Conservation (phyloP, 352 stramenopile species). For the Globisporangium cederbergense region DNA sequence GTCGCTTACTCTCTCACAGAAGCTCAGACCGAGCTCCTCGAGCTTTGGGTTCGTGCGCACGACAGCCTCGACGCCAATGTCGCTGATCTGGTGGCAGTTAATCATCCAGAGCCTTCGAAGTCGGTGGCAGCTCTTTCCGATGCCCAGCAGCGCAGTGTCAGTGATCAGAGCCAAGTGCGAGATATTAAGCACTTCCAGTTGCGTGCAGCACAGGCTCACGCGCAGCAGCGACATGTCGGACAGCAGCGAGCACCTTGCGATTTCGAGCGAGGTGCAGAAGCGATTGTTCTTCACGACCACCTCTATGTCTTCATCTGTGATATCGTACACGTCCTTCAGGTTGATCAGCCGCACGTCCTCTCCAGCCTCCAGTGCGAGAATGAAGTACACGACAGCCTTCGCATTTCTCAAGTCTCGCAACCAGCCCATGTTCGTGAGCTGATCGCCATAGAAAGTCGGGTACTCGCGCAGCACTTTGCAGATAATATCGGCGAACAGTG, state of each 20-base stretch:
- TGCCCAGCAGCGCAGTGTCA: slow-evolving; percentile 39
- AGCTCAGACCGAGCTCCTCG: slow-evolving; percentile 54
- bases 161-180: slow-evolving; percentile 65
- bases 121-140: slow-evolving; percentile 49
- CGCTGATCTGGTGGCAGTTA: slow-evolving; percentile 67
- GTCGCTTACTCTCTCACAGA: slow-evolving; percentile 67
- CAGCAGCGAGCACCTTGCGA: slow-evolving; percentile 37
- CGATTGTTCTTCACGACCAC: slow-evolving; percentile 54
- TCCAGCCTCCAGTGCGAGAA: slow-evolving; percentile 46
- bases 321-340: slow-evolving; percentile 45
- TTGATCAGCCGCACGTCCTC: slow-evolving; percentile 56
- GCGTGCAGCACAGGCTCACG: slow-evolving; percentile 40
- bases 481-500: slow-evolving; percentile 70
- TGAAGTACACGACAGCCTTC: slow-evolving; percentile 58
- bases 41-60: slow-evolving; percentile 48
- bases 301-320: slow-evolving; percentile 54
- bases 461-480: slow-evolving; percentile 54
- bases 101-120: slow-evolving; percentile 52
- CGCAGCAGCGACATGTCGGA: slow-evolving; percentile 40
- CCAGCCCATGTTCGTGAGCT: slow-evolving; percentile 67
- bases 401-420: slow-evolving; percentile 42
- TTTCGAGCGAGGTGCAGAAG: slow-evolving; percentile 40
- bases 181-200: slow-evolving; percentile 79
- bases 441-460: slow-evolving; percentile 64
- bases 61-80: slow-evolving; percentile 71